A percentile compares a stretch with the other conserved stretches of the same genome.
phyloP scores from a whole-genome alignment of 2,329 filamentous ascomycete genomes.

The Pestalotiopsis sp. region DNA sequence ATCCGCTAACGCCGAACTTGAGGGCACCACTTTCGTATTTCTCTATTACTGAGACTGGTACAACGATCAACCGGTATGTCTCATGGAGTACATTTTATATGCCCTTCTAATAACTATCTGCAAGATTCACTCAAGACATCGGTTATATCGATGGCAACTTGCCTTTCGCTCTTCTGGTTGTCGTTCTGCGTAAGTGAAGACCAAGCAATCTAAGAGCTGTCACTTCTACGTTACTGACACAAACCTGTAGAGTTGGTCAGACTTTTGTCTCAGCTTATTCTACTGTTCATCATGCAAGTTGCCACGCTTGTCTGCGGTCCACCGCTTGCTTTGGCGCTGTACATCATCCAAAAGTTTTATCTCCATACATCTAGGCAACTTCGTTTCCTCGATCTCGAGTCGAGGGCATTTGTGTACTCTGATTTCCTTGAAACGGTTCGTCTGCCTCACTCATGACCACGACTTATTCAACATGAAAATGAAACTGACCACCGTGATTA shows the following conservation, averaged over 20 bases:
- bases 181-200: conserved; percentile 1
- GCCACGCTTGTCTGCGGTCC: background rate
- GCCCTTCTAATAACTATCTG: background rate
- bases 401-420: background rate
- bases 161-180: background rate
- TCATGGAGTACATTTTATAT: background rate
- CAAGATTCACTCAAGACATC: conserved; percentile 6
- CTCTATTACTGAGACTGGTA: background rate
- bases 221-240: background rate
- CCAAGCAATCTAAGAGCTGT: background rate
- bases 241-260: background rate
- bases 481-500: background rate
- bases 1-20: background rate
- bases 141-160: background rate
- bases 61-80: background rate
- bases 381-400: conserved; percentile 9
- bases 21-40: background rate
- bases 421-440: conserved; percentile 9
- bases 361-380: conserved; percentile 10
- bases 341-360: conserved; percentile 10
- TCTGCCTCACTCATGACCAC: background rate
- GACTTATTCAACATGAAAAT: background rate
- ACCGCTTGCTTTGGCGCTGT: background rate
- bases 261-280: background rate
- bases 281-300: conserved; percentile 1